Evolutionary conservation across 169 alveolate species (phyloP).

Genomic region (Amoebophrya sp.): DNA sequence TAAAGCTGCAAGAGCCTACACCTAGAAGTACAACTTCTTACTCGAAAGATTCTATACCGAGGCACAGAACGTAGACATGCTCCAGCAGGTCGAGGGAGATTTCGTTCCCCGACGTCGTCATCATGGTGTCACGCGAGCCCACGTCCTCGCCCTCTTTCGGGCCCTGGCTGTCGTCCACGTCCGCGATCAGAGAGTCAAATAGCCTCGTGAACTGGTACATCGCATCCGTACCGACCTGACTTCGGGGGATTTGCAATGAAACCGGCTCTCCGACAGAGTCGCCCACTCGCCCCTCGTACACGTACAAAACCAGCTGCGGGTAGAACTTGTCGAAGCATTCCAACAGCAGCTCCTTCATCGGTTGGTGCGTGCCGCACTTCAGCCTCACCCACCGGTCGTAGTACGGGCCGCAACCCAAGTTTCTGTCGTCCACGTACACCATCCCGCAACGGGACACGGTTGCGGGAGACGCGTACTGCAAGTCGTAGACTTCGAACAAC

Average conservation of each 20-base stretch:
- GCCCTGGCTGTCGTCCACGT: conserved; percentile 33
- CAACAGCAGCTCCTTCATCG: conserved; percentile 58
- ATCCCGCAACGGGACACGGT: conserved; percentile 97
- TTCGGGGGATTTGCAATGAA: conserved; percentile 41
- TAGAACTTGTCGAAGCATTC: conserved; percentile 69
- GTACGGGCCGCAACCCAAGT: conserved; percentile 85
- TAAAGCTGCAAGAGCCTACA: too few relatives aligned
- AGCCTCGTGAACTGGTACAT: conserved; percentile 46
- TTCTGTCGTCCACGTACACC: conserved; percentile 87
- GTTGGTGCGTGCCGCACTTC: conserved; percentile 45
- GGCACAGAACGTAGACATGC: conserved; percentile 71
- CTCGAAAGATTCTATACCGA: too few relatives aligned
- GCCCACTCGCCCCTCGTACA: conserved; percentile 69
- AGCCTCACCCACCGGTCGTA: conserved; percentile 81
- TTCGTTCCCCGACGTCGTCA: conserved; percentile 41
- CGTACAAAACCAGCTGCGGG: conserved; percentile 64
- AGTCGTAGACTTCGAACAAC: conserved; percentile 87
- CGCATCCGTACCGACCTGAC: conserved; percentile 51
- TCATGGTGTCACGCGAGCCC: background rate
- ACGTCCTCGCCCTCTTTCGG: background rate
- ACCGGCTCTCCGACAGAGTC: conserved; percentile 42
- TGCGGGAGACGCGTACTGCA: conserved; percentile 95
- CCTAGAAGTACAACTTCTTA: too few relatives aligned
- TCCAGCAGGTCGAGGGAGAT: conserved; percentile 58
- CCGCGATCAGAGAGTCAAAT: conserved; percentile 47